These are phyloP conservation scores for Nicotiana tomentosiformis DNA, from an alignment of 257 asterid genomes.

Conservation along the genomic window DNA sequence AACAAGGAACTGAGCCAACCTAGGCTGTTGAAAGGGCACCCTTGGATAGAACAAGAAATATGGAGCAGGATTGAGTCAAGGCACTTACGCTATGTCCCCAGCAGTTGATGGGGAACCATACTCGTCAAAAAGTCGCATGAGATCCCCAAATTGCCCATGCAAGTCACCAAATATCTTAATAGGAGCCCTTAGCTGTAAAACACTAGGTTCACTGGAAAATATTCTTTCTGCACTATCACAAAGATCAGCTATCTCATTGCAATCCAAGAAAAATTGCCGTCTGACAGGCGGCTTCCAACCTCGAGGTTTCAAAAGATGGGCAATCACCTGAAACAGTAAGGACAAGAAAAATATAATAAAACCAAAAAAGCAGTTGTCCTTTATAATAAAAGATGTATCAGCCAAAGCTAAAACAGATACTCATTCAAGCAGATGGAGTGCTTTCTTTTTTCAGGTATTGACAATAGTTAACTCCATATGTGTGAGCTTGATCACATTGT, in stretches of 20 bases:
- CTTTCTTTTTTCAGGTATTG: not conserved
- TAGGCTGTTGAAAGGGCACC: not conserved
- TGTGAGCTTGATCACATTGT: not conserved
- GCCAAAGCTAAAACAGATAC: not conserved
- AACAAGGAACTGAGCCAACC: not conserved
- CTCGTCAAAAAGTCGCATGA: constrained; percentile 98
- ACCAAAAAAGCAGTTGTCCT: not conserved
- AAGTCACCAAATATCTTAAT: constrained; percentile 96
- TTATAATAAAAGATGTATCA: not conserved
- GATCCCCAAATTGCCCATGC: constrained; percentile 99
- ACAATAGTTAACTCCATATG: not conserved
- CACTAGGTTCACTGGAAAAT: constrained; percentile 92
- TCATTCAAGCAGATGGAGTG: not conserved
- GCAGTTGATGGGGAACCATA: constrained; percentile 99
- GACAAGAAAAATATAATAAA: not conserved
- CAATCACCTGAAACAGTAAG: constrained; percentile 53
- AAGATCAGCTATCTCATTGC: constrained; percentile 98
- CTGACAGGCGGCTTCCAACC: constrained; percentile 99
- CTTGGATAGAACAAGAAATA: not conserved
- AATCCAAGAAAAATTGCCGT: constrained; percentile 94
- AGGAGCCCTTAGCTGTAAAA: constrained; percentile 91
- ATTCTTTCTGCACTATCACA: constrained; percentile 95
- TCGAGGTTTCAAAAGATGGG: constrained; percentile 92
- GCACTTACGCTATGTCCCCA: constrained; percentile 91
- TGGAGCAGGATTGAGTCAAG: not conserved